Conservation (phyloP, 2,329 filamentous ascomycete genomes). For the Dothideomycetes sp. region DNA sequence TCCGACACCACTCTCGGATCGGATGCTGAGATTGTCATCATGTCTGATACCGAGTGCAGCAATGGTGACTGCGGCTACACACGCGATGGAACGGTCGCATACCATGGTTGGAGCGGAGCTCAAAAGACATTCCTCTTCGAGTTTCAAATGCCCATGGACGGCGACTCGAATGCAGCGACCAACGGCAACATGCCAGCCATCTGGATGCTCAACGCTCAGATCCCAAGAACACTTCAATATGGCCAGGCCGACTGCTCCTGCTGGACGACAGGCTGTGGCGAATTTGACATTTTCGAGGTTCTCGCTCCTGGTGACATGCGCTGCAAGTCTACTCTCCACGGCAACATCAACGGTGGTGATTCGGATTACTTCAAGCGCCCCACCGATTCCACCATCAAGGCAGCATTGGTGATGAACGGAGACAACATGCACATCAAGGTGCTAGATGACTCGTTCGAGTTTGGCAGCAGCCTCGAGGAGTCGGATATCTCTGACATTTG, state of each 20-base stretch:
- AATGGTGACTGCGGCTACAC: constrained; percentile 26
- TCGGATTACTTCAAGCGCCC: constrained; percentile 65
- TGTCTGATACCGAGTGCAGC: constrained; percentile 39
- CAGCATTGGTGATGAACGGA: constrained; percentile 51
- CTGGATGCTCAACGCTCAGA: constrained; percentile 65
- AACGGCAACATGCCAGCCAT: constrained; percentile 52
- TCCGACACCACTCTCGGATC: constrained; percentile 39
- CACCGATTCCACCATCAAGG: constrained; percentile 46
- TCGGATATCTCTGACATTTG: constrained; percentile 23
- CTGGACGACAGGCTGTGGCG: constrained; percentile 60
- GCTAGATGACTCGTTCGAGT: constrained; percentile 27
- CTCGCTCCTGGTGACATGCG: constrained; percentile 53
- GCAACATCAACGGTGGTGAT: constrained; percentile 50
- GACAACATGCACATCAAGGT: constrained; percentile 46
- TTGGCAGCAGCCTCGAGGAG: constrained; percentile 23
- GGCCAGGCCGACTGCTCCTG: constrained; percentile 53
- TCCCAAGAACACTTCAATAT: constrained; percentile 62
- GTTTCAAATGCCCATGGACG: constrained; percentile 59
- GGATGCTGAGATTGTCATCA: constrained; percentile 39
- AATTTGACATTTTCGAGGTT: constrained; percentile 66
- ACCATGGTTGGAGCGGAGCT: constrained; percentile 59
- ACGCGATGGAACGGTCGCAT: constrained; percentile 23
- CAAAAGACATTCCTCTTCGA: constrained; percentile 65
- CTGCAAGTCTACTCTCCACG: constrained; percentile 61
- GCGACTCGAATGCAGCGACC: constrained; percentile 31